Percentiles rank a stretch among this genome's conserved stretches.
Evolutionary conservation across 208 protist genomes (phyloP).

Genomic region (Leishmania turanica): DNA sequence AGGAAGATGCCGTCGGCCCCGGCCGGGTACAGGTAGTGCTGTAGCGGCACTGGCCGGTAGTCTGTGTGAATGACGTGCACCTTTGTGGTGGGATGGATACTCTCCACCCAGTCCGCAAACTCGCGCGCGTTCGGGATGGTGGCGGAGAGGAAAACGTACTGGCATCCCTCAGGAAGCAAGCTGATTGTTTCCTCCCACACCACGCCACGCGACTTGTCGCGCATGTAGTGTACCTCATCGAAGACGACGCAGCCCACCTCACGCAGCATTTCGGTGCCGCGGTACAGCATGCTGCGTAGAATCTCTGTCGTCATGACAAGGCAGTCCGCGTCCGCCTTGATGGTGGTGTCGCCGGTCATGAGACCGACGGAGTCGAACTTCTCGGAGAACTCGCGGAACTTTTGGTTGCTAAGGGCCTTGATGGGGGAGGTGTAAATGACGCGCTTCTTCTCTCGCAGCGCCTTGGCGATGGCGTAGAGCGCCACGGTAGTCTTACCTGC

Average conservation of each 20-base stretch:
- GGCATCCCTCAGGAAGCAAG: slow-evolving; percentile 97
- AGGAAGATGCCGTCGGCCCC: slow-evolving; percentile 97
- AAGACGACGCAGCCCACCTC: slow-evolving; percentile 99
- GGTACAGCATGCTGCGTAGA: slow-evolving; percentile 99
- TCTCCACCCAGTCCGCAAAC: slow-evolving; percentile 99
- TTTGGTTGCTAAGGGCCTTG: slow-evolving; percentile 99
- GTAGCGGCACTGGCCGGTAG: slow-evolving; percentile 99
- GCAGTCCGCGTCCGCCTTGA: slow-evolving; percentile 97
- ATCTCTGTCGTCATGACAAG: slow-evolving; percentile 99
- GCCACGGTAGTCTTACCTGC: slow-evolving; percentile 99
- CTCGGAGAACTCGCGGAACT: slow-evolving; percentile 99
- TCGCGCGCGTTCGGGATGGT: slow-evolving; percentile 99
- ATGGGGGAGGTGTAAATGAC: slow-evolving; percentile 99
- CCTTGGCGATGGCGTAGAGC: slow-evolving; percentile 99
- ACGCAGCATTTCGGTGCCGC: slow-evolving; percentile 98
- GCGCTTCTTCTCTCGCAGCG: slow-evolving; percentile 97
- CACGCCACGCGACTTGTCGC: slow-evolving; percentile 98
- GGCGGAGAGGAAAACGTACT: slow-evolving; percentile 99
- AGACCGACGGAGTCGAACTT: slow-evolving; percentile 99
- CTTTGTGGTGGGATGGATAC: slow-evolving; percentile 96
- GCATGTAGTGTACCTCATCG: slow-evolving; percentile 99
- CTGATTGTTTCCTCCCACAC: slow-evolving; percentile 99
- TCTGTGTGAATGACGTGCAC: slow-evolving; percentile 99
- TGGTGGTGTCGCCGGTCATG: slow-evolving; percentile 99
- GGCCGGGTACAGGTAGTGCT: slow-evolving; percentile 99